Percentiles rank a stretch among this genome's conserved stretches.
phyloP scores from a whole-genome alignment of 1,284 basidiomycete genomes.

The Puccinia horiana region DNA sequence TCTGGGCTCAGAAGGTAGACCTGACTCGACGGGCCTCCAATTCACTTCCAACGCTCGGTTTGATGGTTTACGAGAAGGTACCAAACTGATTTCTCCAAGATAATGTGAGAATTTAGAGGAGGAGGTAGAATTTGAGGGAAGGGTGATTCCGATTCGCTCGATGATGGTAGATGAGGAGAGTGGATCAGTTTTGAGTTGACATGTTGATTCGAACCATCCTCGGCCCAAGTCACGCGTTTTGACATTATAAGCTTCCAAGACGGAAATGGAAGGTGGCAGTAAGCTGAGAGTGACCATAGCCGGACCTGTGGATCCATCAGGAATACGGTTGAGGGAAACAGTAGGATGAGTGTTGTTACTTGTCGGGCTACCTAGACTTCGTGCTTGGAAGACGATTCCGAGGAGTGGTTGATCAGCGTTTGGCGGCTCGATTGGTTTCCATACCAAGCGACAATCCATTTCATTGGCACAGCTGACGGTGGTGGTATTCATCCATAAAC shows the following conservation, averaged over 20 bases:
- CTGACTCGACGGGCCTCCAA: background rate
- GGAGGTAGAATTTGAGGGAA: background rate
- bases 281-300: background rate
- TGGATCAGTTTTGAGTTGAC: background rate
- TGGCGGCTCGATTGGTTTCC: slow-evolving; percentile 22
- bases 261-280: background rate
- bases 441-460: slow-evolving; percentile 38
- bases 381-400: slow-evolving; percentile 29
- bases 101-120: slow-evolving; percentile 4
- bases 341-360: background rate
- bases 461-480: slow-evolving; percentile 9
- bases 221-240: slow-evolving; percentile 1
- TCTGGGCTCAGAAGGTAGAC: background rate
- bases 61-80: background rate
- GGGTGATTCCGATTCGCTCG: background rate
- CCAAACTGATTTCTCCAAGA: slow-evolving; percentile 29
- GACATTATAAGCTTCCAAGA: background rate
- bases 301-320: background rate
- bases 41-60: background rate
- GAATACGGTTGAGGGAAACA: background rate
- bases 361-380: background rate
- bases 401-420: background rate
- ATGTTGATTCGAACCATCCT: slow-evolving; percentile 23
- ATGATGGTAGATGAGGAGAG: background rate
- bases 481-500: slow-evolving; percentile 46